Evolutionary conservation across 192 early-diverging fungal genomes (phyloP), one percentile per base, ranked within the genome.

Genomic region (Coemansia reversa): DNA sequence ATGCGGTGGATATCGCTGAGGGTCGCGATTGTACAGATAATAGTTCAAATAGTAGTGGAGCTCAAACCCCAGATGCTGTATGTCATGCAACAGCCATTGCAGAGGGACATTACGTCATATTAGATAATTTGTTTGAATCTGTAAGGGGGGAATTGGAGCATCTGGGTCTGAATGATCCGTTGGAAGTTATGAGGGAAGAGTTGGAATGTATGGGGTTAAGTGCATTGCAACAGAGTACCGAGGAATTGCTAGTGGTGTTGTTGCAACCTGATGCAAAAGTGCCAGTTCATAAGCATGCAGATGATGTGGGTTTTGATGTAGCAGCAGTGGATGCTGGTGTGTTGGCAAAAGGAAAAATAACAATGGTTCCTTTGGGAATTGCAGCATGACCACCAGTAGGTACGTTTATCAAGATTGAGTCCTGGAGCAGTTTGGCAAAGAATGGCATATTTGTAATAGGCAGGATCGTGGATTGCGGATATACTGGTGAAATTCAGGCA

Each of bases 241-340:
- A 32, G 30, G 30, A 32, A 32, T 32, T 32, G 30, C 30, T 5
- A 32, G 30, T 32, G 7, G 30, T 32, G 30, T 32, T 32, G 30
- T 7, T 32, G 7, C 30, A 7, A 32, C 30, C 30, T 32, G 30
- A 32, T 32, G 30, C 30, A 7, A 32, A 32, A 32, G 30, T 32
- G 7, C 30, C 30, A 5, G 30, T 32, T 5, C 30, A 7, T 5
- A 32, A 32, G 7, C 30, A 32, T 32, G 7, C 30, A 32, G 48
- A 51, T 12, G 49, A 62, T 9, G 28, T 27, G 3, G 60, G 60
- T 12, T 51, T 62, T 30, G 49, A 49, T 28, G 49, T 62, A 7
- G 25, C 14, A 30, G 25, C 48, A 27, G 23, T 25, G 3, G 48
- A 50, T 24, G 16, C n/a, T 29, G 27, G 49, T 6, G 6, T 0